Base-by-base conservation (phyloP, 2,329 filamentous ascomycete genomes). In the Neurospora sp. region DNA sequence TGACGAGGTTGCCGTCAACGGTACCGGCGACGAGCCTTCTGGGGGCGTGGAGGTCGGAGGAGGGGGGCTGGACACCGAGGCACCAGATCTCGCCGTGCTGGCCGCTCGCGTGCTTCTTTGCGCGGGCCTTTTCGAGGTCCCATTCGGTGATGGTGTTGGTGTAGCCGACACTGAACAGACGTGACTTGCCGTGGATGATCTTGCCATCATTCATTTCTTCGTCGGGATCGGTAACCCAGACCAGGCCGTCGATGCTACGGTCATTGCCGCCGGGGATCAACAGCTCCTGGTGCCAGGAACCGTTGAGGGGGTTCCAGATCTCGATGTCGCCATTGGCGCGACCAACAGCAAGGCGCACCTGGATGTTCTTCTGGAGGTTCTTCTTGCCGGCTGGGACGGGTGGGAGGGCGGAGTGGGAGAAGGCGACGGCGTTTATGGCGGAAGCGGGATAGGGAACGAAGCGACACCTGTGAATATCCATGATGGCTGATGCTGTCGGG, bases 51-150 rank as follows among this genome's bases (percentile, higher is more conserved):
- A 74, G 74, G 9, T 70, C 67, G 38, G 78, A 71, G 71, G 83
- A 81, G 73, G 84, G 83, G 3, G 95, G 96, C 81, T 97, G 95
- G 15, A 91, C 92, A 71, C 92, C 93, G 76, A 99, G 87, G 81
- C 95, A 98, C 96, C 96, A 99, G 72, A 98, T 95, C 77, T 97
- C 94, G 74, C 93, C 94, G 80, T 97, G 93, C 80, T 96, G 96
- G 66, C 95, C 96, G 76, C 92, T 93, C 19, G 93, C 93, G 79
- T 96, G 91, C 71, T 91, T 88, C 81, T 91, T 87, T 11, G 93
- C 92, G 70, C 88, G 85, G 15, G 92, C 93, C 73, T 89, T 91
- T 74, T 89, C 88, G 33, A 99, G 84, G 81, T 98, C 91, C 96
- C 96, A 99, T 80, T 99, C 96, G 0, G 94, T 97, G 66, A 99